Percentiles rank a stretch among this genome's conserved stretches.
Conservation (phyloP, 495 filamentous ascomycete species). For the Cudoniella acicularis region DNA sequence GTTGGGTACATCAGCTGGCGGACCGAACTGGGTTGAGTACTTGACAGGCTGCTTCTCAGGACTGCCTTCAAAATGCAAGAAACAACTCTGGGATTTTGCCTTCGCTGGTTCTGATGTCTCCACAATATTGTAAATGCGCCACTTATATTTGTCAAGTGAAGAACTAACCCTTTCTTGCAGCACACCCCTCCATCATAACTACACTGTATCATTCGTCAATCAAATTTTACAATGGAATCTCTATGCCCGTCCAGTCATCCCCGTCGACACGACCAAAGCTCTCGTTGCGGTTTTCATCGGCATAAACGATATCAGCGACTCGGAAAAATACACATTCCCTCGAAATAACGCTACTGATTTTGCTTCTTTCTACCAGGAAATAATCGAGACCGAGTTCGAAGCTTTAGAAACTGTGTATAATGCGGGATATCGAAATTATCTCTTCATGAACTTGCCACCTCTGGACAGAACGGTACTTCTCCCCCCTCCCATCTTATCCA, state of each 20-base stretch:
- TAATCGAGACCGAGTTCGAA: conserved; percentile 32
- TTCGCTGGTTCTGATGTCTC: conserved; percentile 51
- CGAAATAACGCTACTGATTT: conserved; percentile 28
- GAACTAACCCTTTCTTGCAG: conserved; percentile 51
- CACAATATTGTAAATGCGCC: conserved; percentile 27
- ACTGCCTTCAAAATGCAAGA: conserved; percentile 35
- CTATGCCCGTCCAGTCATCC: conserved; percentile 46
- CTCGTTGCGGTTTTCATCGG: conserved; percentile 73
- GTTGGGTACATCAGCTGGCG: conserved; percentile 50
- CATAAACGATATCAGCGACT: conserved; percentile 72
- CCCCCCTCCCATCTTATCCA: background rate
- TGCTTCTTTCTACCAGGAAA: conserved; percentile 28
- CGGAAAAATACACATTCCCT: conserved; percentile 37
- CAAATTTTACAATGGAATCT: conserved; percentile 45
- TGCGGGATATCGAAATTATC: conserved; percentile 40
- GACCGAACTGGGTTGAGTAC: conserved; percentile 69
- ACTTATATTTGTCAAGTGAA: too few relatives aligned
- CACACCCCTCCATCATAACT: conserved; percentile 43
- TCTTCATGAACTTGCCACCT: conserved; percentile 49
- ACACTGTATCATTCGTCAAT: conserved; percentile 11
- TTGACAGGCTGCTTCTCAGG: conserved; percentile 48
- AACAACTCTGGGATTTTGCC: conserved; percentile 53
- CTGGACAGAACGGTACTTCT: conserved; percentile 34
- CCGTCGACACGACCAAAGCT: conserved; percentile 47
- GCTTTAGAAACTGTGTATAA: conserved; percentile 33